Evolutionary conservation across 306 rosid genomes (phyloP).

Genomic region (Hippophae rhamnoides): DNA sequence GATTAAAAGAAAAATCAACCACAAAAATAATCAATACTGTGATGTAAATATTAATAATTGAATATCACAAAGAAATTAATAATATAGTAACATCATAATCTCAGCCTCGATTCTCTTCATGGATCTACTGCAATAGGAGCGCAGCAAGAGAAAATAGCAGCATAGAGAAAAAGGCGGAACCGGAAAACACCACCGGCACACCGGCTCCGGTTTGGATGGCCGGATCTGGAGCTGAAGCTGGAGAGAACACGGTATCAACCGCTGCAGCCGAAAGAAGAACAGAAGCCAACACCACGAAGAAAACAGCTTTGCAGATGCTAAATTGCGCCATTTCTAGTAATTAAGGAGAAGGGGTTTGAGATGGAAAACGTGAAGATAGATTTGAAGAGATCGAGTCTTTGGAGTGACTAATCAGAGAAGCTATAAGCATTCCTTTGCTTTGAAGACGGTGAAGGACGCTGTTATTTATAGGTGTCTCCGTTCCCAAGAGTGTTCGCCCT

Average conservation of each 20-base stretch:
- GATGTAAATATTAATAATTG: background rate
- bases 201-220: constrained; percentile 41
- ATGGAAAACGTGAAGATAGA: background rate
- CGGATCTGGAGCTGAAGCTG: constrained; percentile 31
- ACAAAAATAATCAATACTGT: background rate
- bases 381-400: no score
- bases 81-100: background rate
- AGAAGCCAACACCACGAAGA: constrained; percentile 21
- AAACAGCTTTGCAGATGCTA: constrained; percentile 25
- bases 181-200: constrained; percentile 24
- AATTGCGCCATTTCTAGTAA: constrained; percentile 31
- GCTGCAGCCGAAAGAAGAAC: constrained; percentile 28
- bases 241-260: constrained; percentile 21
- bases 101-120: background rate
- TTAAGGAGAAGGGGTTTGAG: background rate
- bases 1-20: no score
- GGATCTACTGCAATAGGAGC: constrained; percentile 26
- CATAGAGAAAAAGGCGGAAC: constrained; percentile 19
- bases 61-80: background rate
- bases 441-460: no score
- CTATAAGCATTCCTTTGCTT: no score
- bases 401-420: no score
- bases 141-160: constrained; percentile 29
- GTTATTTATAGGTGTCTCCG: no score
- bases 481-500: no score